These are phyloP conservation scores for Grosmannia clavigera DNA, from an alignment of 2,329 filamentous ascomycete species.

Conservation along the genomic window DNA sequence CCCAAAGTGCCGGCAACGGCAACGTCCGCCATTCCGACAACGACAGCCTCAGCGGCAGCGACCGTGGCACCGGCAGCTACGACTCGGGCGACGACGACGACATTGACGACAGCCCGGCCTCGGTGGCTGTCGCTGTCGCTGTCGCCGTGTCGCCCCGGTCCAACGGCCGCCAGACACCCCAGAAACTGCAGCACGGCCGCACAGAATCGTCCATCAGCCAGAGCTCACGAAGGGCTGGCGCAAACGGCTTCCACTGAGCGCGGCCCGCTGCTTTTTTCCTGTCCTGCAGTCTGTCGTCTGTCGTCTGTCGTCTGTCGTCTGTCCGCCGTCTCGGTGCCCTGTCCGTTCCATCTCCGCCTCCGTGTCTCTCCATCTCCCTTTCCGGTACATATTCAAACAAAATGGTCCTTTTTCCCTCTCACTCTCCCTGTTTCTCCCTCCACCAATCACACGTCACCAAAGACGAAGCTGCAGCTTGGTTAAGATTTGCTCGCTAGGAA, in stretches of 20 bases:
- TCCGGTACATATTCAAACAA: too few species aligned
- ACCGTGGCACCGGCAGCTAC: slow-evolving; percentile 1
- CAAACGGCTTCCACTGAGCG: slow-evolving; percentile 1
- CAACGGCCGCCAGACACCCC: background rate
- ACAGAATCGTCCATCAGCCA: slow-evolving; percentile 1
- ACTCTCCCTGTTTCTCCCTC: too few species aligned
- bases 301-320: background rate
- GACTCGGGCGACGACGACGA: background rate
- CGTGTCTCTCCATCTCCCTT: background rate
- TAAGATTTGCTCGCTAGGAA: too few species aligned
- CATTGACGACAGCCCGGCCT: background rate
- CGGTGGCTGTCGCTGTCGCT: background rate
- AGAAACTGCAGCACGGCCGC: background rate
- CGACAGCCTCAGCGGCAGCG: slow-evolving; percentile 16
- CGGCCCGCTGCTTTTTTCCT: background rate
- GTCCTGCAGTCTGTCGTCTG: background rate
- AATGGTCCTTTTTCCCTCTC: too few species aligned
- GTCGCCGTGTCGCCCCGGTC: background rate
- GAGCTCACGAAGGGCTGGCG: slow-evolving; percentile 2
- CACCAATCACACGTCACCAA: too few species aligned
- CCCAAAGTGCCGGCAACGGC: too few species aligned
- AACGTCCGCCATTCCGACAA: background rate
- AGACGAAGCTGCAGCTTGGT: too few species aligned
- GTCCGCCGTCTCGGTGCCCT: too few species aligned
- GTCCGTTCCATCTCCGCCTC: background rate